Evolutionary conservation across 768 basidiomycete species (phyloP).

Genomic region (Pulveroboletus frians): DNA sequence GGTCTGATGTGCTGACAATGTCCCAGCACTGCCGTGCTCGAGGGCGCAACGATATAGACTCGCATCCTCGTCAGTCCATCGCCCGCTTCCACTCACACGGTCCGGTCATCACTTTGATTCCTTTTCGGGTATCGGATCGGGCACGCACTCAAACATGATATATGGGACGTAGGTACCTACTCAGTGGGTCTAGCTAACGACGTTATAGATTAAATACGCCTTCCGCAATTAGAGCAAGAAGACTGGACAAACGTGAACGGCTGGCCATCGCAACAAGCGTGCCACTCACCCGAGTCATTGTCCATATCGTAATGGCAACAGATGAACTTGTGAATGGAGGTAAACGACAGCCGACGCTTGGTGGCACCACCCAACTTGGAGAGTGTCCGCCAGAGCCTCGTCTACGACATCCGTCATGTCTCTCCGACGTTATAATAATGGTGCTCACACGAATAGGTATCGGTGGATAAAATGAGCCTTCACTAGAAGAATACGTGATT

Average conservation of each 20-base stretch:
- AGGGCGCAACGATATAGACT: too few species aligned
- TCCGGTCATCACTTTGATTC: too few species aligned
- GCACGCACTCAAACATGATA: not conserved
- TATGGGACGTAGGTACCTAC: constrained; percentile 6
- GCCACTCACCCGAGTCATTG: constrained; percentile 22
- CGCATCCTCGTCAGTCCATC: too few species aligned
- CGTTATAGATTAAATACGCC: too few species aligned
- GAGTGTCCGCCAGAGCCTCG: constrained; percentile 16
- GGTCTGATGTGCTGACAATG: too few species aligned
- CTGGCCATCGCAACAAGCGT: not conserved
- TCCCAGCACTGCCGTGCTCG: too few species aligned
- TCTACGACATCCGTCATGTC: constrained; percentile 5
- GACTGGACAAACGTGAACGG: constrained; percentile 1
- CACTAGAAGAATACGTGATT: constrained; percentile 3
- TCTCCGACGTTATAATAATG: not conserved
- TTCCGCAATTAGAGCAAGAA: constrained; percentile 11
- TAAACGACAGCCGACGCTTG: constrained; percentile 14
- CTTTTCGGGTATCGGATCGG: too few species aligned
- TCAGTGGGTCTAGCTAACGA: too few species aligned
- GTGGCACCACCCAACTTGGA: constrained; percentile 8
- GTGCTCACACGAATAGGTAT: constrained; percentile 15
- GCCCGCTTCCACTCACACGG: too few species aligned
- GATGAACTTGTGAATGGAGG: constrained; percentile 12
- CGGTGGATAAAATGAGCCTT: constrained; percentile 4
- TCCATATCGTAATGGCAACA: constrained; percentile 15